A percentile compares a stretch with the other conserved stretches of the same genome.
These are phyloP conservation scores for Blumeria hordei DNA, from an alignment of 2,329 filamentous ascomycete species.

Conservation along the genomic window DNA sequence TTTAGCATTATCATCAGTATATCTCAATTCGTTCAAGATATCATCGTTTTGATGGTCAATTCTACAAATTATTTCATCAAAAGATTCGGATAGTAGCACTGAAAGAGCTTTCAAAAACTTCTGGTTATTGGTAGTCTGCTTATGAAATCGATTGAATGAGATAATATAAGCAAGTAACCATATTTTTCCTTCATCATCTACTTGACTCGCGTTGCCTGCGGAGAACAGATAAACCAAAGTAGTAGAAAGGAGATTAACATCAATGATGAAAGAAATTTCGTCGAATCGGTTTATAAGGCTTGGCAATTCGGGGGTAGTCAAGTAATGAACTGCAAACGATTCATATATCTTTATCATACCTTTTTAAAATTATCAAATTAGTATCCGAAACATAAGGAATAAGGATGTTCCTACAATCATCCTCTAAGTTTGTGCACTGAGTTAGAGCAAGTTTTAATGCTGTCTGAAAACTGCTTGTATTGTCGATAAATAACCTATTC, in stretches of 20 bases:
- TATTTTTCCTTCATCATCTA: constrained; percentile 20
- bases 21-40: constrained; percentile 7
- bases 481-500: constrained; percentile 1
- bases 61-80: constrained; percentile 25
- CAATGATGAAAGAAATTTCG: constrained; percentile 8
- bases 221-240: constrained; percentile 10
- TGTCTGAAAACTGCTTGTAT: constrained; percentile 6
- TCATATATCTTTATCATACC: constrained; percentile 7
- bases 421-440: constrained; percentile 2
- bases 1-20: constrained; percentile 9
- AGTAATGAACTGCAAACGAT: constrained; percentile 13
- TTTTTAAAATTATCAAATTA: constrained; percentile 5
- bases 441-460: constrained; percentile 11
- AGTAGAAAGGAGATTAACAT: constrained; percentile 11
- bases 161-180: constrained; percentile 47
- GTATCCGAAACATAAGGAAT: background rate
- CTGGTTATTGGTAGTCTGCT: constrained; percentile 16
- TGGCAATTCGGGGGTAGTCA: constrained; percentile 12
- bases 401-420: constrained; percentile 4
- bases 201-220: constrained; percentile 6
- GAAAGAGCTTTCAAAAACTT: constrained; percentile 27
- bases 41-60: constrained; percentile 23
- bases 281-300: constrained; percentile 8
- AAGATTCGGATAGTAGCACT: constrained; percentile 26
- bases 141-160: constrained; percentile 23